A percentile compares a stretch with the other conserved stretches of the same genome.
Evolutionary conservation across 371 early-diverging fungal species (phyloP).

Genomic region (Mortierella sp.): DNA sequence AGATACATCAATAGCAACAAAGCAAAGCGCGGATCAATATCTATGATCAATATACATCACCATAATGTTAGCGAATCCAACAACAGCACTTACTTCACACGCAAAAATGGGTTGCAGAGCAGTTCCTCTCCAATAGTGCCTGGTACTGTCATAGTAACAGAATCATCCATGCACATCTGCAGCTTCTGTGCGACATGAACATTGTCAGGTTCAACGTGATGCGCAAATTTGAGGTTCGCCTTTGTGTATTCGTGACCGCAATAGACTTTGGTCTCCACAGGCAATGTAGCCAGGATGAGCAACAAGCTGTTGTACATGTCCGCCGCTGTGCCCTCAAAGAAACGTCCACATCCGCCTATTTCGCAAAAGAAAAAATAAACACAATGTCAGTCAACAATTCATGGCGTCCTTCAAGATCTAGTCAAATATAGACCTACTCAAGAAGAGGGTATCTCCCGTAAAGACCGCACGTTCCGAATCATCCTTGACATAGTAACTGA

Average conservation of each 20-base stretch:
- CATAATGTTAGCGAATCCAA: background rate
- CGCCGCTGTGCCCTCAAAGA: slow-evolving; percentile 92
- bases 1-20: background rate
- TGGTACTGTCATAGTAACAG: slow-evolving; percentile 75
- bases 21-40: background rate
- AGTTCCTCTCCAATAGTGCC: slow-evolving; percentile 90
- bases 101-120: slow-evolving; percentile 89
- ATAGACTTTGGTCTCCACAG: slow-evolving; percentile 86
- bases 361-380: background rate
- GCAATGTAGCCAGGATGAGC: slow-evolving; percentile 74
- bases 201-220: slow-evolving; percentile 72
- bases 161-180: slow-evolving; percentile 28
- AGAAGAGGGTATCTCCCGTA: slow-evolving; percentile 86
- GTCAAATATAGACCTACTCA: slow-evolving; percentile 60
- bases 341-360: slow-evolving; percentile 85
- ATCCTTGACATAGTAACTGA: slow-evolving; percentile 85
- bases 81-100: slow-evolving; percentile 67
- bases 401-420: too few species aligned
- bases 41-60: too few species aligned
- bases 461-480: slow-evolving; percentile 68
- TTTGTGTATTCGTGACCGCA: slow-evolving; percentile 95
- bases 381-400: background rate
- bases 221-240: slow-evolving; percentile 75
- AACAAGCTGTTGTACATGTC: slow-evolving; percentile 87
- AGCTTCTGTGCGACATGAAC: slow-evolving; percentile 44